Evolutionary conservation across 2,329 filamentous ascomycete species (phyloP), one percentile per base, ranked within the genome.

Genomic region (Fusarium lateritium): DNA sequence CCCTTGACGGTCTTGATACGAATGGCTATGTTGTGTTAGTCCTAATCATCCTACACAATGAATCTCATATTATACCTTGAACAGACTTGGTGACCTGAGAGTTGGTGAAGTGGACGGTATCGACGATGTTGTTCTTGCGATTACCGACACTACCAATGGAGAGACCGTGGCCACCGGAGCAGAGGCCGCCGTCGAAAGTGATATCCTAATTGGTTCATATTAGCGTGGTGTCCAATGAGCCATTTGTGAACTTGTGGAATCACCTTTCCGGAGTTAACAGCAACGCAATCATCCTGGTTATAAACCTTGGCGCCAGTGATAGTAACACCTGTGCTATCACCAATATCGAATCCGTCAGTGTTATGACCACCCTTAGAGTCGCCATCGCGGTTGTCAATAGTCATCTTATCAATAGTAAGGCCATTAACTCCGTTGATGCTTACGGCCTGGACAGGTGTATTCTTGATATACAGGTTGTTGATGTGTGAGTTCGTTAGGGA

Each of bases 261-360:
- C 10, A 31, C 28, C 28, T 75, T 79, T 19, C 83, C 83, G 13
- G 84, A 86, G 76, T 87, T 89, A 46, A 86, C 67, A 7, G 86
- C 86, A 26, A 89, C 79, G 68, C 87, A 89, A 70, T 89, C 87
- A 63, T 89, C 87, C 76, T 89, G 87, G 79, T 89, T 89, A 69
- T 85, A 83, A 43, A 89, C 81, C 52, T 79, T 83, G 39, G 83
- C 84, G 39, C 82, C 82, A 19, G 78, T 80, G 54, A 89, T 88
- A 46, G 79, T 82, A 31, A 89, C 79, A 50, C 80, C 80, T 28
- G 76, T 79, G 36, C 83, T 86, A 39, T 76, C 78, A 52, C 84
- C 83, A 60, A 89, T 82, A 65, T 89, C 86, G 70, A 89, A 89
- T 3, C 82, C 87, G 69, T 89, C 87, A 2, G 86, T 89, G 78